Evolutionary conservation across 805 yeast genomes (phyloP), one percentile per base, ranked within the genome.

Genomic region (Wickerhamiella siamensis): DNA sequence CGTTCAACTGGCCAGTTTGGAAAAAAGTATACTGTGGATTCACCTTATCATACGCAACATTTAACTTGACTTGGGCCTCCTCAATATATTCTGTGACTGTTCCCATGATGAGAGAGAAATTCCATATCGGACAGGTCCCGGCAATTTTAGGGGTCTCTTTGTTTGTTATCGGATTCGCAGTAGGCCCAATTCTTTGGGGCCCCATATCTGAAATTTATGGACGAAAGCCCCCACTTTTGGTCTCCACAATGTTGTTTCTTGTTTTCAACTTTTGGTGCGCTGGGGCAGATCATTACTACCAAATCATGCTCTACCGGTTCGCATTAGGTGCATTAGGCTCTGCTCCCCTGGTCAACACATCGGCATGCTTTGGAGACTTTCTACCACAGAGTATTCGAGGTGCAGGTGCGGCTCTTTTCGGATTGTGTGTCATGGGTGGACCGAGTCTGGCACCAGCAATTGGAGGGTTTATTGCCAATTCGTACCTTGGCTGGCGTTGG

Each of bases 161-260:
- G 16, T 87, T 72, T 53, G 94, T 88, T 12, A 58, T 86, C 35
- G 97, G 96, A 10, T 86, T 84, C 60, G 95, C 95, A 1, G 70
- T 84, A 1, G 95, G 96, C 21, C 96, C 97, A 3, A 66, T 84
- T 37, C 54, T 83, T 35, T 86, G 88, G 81, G 94, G 91, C 26
- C 94, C 94, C 4, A 58, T 83, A 26, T 77, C 87, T n/a, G 94
- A 83, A 58, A 53, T 80, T 31, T 80, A 69, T 50, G 91, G 93
- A 33, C 64, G 93, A 58, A 71, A 72, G 55, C 59, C 69, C 15
- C 73, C 79, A 4, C 51, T 77, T 38, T 49, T 78, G 1, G 50
- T 72, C 2, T 70, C 81, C 2, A 57, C 69, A 6, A 61, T 78
- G 17, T 22, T 47, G 2, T 38, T 47, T 20, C 43, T 48, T 10